phyloP scores from a whole-genome alignment of 768 basidiomycete genomes.

The Trichaptum fuscoviolaceum region DNA sequence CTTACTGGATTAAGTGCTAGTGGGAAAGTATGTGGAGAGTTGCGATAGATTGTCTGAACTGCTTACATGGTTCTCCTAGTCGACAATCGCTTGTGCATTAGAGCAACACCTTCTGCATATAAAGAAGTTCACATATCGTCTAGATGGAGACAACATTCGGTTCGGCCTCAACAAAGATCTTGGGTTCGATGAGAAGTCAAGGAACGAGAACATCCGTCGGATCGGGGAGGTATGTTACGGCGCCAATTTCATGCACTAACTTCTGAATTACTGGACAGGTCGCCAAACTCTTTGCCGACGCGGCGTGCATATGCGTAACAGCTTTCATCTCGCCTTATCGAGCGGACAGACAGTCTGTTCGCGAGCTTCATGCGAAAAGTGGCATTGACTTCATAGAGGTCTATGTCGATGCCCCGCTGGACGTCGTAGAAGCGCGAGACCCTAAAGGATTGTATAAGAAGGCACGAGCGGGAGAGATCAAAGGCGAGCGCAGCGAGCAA shows the following conservation, averaged over 20 bases:
- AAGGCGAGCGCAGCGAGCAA: constrained; percentile 48
- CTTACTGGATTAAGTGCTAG: constrained; percentile 93
- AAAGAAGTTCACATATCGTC: constrained; percentile 79
- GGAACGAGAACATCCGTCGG: constrained; percentile 93
- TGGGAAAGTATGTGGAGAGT: constrained; percentile 63
- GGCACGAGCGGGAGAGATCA: constrained; percentile 91
- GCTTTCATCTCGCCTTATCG: constrained; percentile 99
- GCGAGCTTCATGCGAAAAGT: constrained; percentile 71
- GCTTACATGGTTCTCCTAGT: constrained; percentile 40
- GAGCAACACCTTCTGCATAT: constrained; percentile 92
- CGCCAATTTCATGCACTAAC: constrained; percentile 2
- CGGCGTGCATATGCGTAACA: constrained; percentile 80
- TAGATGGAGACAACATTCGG: constrained; percentile 95
- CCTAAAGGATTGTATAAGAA: constrained; percentile 98
- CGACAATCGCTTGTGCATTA: constrained; percentile 93
- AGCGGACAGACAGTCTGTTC: constrained; percentile 76
- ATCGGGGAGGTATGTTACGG: constrained; percentile 79
- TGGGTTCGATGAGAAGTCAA: constrained; percentile 86
- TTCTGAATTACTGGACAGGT: constrained; percentile 51
- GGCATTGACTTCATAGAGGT: constrained; percentile 88
- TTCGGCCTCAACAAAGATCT: constrained; percentile 97
- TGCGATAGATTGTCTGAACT: neutral
- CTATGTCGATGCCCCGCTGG: constrained; percentile 87
- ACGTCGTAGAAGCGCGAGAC: constrained; percentile 85
- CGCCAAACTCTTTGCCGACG: constrained; percentile 88